phyloP scores from a whole-genome alignment of 139 green algal species.

The Chlamydomonas sp. region DNA sequence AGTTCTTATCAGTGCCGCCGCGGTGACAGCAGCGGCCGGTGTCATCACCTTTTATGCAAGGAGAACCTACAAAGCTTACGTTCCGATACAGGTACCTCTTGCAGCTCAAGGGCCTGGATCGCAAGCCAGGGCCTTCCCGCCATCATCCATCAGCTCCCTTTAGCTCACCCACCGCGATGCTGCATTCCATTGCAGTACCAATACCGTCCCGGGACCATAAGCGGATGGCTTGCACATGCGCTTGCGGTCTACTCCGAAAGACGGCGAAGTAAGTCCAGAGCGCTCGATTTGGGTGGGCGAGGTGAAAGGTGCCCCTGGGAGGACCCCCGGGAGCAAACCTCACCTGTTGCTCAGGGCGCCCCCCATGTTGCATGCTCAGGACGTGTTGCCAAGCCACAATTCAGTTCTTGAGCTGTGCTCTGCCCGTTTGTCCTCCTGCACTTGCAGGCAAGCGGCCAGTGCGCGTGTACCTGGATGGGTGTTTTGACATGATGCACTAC shows the following conservation, averaged over 20 bases:
- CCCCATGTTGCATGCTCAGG: not conserved
- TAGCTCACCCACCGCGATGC: not conserved
- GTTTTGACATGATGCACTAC: constrained; percentile 99
- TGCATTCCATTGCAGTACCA: constrained; percentile 76
- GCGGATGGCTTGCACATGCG: constrained; percentile 76
- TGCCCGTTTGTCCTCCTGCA: not conserved
- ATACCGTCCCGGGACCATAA: constrained; percentile 91
- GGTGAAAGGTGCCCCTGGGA: no score
- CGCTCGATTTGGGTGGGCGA: not conserved
- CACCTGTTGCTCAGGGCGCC: not conserved
- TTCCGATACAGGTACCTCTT: constrained; percentile 56
- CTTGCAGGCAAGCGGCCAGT: constrained; percentile 73
- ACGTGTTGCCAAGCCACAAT: not conserved
- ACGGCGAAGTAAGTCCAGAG: constrained; percentile 65
- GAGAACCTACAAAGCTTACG: constrained; percentile 48
- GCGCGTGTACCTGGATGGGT: constrained; percentile 99
- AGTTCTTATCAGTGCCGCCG: not conserved
- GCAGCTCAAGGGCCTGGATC: not conserved
- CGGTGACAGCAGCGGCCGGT: not conserved
- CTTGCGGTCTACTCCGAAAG: constrained; percentile 84
- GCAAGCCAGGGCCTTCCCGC: not conserved
- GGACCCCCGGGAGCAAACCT: not conserved
- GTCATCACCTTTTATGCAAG: constrained; percentile 30
- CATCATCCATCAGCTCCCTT: not conserved
- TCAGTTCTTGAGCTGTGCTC: no score